Base-by-base conservation (phyloP, 2,329 filamentous ascomycete genomes). In the Fusarium gaditjirri region DNA sequence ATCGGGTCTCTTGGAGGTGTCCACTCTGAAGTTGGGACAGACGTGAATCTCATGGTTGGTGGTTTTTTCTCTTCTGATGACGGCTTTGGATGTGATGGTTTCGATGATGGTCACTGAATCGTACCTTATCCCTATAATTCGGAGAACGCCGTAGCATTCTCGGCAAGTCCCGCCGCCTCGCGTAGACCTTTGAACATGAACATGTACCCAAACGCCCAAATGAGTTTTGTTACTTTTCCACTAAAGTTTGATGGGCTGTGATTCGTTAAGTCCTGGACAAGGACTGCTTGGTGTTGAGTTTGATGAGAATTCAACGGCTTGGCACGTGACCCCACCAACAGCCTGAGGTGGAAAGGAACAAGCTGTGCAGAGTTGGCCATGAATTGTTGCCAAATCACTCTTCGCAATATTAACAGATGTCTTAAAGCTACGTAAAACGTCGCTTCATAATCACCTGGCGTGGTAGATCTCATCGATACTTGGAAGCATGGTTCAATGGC, bases 291-390 rank as follows among this genome's bases (percentile, higher is more conserved):
- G 12, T 38, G 49, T 59, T 44, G 53, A 65, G 23, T 41, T 65
- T 44, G 38, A 25, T 46, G 52, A 44, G 61, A 35, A 54, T 42
- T 47, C 56, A 44, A 63, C 38, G 25, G 23, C 39, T 44, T 36
- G 27, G 21, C 65, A 68, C 65, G 64, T 68, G 65, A 68, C 56
- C 56, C 31, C 38, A 17, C 42, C 21, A 36, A 11, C 16, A 63
- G 29, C 33, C 21, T 50, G 21, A n/a, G 56, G n/a, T 33, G 17
- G 11, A 29, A 3, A 42, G 19, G n/a, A 27, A 41, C 23, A 17
- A 17, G 10, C 31, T 9, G 27, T 16, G 9, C 23, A 35, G 41
- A 25, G 10, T 19, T 44, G 21, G 12, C 25, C 1, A 33, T 42
- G 47, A 27, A 31, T 44, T 14, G 14, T 35, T 50, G 25, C 21